Conservation (phyloP, 257 asterid genomes). For the Nicotiana otophora region DNA sequence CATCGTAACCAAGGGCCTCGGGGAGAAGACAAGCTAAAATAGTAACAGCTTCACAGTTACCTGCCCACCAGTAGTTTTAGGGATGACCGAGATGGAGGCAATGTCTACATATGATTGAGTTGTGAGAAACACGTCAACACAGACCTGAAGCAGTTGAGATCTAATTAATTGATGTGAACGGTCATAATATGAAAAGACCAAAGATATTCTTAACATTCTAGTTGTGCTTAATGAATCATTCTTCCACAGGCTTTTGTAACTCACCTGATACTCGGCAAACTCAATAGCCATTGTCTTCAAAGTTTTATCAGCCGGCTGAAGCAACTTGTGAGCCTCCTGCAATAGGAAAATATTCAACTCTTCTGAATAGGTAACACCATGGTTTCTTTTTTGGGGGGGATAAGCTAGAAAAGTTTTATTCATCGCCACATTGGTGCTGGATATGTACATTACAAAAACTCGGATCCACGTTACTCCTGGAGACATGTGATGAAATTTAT, state of each 20-base stretch:
- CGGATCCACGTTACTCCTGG: not conserved
- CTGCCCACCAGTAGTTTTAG: conserved; percentile 98
- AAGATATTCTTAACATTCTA: not conserved
- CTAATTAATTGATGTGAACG: conserved; percentile 8
- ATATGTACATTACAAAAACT: not conserved
- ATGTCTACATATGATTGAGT: conserved; percentile 87
- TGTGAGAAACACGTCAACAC: conserved; percentile 92
- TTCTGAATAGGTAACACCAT: not conserved
- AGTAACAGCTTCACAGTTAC: conserved; percentile 29
- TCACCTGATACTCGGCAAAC: conserved; percentile 97
- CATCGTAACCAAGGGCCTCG: not conserved
- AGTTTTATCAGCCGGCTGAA: conserved; percentile 88
- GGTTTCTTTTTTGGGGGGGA: not conserved
- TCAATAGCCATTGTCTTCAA: conserved; percentile 91
- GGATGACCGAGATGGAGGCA: conserved; percentile 88
- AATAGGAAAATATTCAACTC: conserved; percentile 21
- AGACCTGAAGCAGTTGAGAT: conserved; percentile 56
- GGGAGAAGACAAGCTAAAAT: not conserved
- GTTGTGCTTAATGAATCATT: conserved; percentile 1
- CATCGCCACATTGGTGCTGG: not conserved
- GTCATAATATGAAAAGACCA: not conserved
- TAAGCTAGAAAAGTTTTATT: not conserved
- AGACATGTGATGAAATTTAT: too few species aligned
- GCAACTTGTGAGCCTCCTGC: conserved; percentile 94
- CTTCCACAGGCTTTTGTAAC: conserved; percentile 7